Conservation (phyloP, 1,139 yeast species). For the Pichia terricola region DNA sequence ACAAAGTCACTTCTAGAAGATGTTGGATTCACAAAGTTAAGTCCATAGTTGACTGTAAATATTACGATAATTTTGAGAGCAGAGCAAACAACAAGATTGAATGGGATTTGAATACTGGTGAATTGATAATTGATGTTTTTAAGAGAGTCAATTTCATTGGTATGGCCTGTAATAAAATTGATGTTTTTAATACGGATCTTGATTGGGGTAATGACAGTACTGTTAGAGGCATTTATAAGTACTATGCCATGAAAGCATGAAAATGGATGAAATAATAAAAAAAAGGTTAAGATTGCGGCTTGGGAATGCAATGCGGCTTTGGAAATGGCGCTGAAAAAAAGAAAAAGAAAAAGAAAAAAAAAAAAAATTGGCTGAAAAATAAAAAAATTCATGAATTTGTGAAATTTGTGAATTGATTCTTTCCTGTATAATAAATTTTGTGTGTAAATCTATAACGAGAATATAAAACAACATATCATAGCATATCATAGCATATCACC, state of each 20-base stretch:
- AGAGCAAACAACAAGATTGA: conserved; percentile 13
- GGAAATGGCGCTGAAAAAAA: no score
- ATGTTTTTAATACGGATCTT: conserved; percentile 44
- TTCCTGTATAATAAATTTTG: no score
- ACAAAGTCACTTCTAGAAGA: conserved; percentile 62
- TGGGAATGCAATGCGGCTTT: background rate
- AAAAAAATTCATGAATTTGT: no score
- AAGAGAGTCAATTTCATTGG: conserved; percentile 53
- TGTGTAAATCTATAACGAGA: no score
- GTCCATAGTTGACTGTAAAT: conserved; percentile 6
- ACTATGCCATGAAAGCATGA: conserved; percentile 32
- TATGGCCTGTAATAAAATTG: conserved; percentile 55
- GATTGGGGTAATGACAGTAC: conserved; percentile 53
- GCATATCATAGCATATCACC: no score
- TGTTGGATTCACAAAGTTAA: conserved; percentile 48
- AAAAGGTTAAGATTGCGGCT: background rate
- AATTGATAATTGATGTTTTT: conserved; percentile 45
- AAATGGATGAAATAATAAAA: no score
- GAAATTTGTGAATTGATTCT: no score
- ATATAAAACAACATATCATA: no score
- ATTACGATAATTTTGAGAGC: conserved; percentile 22
- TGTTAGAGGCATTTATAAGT: conserved; percentile 66
- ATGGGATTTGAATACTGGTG: conserved; percentile 63
- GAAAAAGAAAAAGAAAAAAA: no score
- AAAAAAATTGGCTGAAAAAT: no score